A percentile compares a stretch with the other conserved stretches of the same genome.
These are phyloP conservation scores for Stevia rebaudiana DNA, from an alignment of 140 eudicot genomes.

Conservation along the genomic window DNA sequence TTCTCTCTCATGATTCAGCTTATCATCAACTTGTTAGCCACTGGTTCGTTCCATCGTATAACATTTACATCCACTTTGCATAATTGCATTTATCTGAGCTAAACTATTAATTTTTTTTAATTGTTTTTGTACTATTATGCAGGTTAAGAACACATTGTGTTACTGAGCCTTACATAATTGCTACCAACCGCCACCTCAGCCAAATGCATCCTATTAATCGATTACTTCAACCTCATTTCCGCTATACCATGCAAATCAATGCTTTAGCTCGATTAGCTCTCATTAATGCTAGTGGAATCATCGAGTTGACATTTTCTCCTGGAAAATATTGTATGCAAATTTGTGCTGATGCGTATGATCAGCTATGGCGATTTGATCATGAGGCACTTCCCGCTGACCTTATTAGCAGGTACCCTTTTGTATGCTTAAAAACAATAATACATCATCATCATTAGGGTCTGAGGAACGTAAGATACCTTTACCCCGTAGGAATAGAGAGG, in stretches of 20 bases:
- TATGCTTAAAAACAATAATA: not conserved
- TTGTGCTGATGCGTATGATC: constrained; percentile 41
- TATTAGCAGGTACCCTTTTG: constrained; percentile 39
- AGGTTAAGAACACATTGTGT: constrained; percentile 64
- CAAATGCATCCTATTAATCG: constrained; percentile 56
- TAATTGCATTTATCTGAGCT: too few species aligned
- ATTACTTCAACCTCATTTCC: constrained; percentile 53
- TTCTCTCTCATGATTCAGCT: constrained; percentile 45
- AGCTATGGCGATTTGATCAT: constrained; percentile 53
- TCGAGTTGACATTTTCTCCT: constrained; percentile 38
- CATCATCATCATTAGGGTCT: too few species aligned
- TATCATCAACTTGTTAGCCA: constrained; percentile 47
- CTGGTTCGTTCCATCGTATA: constrained; percentile 33
- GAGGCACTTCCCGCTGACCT: constrained; percentile 62
- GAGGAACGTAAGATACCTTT: too few species aligned
- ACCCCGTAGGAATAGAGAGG: too few species aligned
- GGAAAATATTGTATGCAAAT: constrained; percentile 40
- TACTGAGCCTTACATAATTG: constrained; percentile 62
- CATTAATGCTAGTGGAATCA: constrained; percentile 44
- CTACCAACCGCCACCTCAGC: constrained; percentile 56
- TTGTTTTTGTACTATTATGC: not conserved
- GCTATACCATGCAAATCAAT: constrained; percentile 61
- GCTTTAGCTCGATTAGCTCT: constrained; percentile 46
- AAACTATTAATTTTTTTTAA: too few species aligned
- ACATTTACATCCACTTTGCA: too few species aligned